Evolutionary conservation across 352 stramenopile species (phyloP), one percentile per base, ranked within the genome.

Genomic region (Pythium sukuiense): DNA sequence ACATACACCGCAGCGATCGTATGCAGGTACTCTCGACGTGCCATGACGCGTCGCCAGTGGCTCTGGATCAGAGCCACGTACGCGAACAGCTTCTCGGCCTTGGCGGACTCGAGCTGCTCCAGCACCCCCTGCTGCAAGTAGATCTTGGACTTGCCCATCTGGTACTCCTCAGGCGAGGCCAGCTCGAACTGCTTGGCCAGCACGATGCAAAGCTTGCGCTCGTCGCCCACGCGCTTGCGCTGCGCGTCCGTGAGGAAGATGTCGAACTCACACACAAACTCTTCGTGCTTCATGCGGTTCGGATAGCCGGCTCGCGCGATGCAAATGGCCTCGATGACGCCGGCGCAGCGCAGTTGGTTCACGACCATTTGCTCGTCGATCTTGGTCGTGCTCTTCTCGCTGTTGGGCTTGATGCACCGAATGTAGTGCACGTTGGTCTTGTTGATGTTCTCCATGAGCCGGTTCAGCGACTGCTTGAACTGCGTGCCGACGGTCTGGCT

Each of bases 401-500:
- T 82, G 71, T 95, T 95, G 1, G 87, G 87, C 56, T 95, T 95
- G 70, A 95, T 92, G 74, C 87, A 95, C 0, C 87, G 85, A 52
- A 95, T 78, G 72, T 93, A 95, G 71, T 90, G 77, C 35, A 87
- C 79, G 32, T 87, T 89, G 1, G 85, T 93, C 54, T 85, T 67
- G 60, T 83, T 81, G 61, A 93, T 92, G 41, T 76, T 88, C 18
- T 74, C 74, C 85, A 92, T 93, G 30, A 93, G 80, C 16, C 77
- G 62, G 24, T 80, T 81, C 13, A 93, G 69, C 13, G 79, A 88
- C 57, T 76, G 65, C 57, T 90, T 89, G 70, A 93, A 93, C 58
- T 99, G 85, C 59, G 81, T 92, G 18, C 80, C 84, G 27, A 92
- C 83, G 0, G 79, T 95, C 62, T 76, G 55, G 27, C 46, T 67